These are phyloP conservation scores for Epichloe hybrida DNA, from an alignment of 2,329 filamentous ascomycete genomes.

Conservation along the genomic window DNA sequence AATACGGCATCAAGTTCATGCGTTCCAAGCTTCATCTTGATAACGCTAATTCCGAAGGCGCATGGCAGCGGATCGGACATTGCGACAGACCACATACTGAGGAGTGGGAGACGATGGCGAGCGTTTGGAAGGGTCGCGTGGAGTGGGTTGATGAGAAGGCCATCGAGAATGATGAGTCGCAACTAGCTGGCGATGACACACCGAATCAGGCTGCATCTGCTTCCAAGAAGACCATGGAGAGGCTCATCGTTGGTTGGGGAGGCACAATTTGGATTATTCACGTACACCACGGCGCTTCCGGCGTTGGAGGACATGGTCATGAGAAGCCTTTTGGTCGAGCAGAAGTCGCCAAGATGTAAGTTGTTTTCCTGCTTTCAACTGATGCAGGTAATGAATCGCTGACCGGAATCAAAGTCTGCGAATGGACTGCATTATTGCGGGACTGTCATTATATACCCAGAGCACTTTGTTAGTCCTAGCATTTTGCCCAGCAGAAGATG, in stretches of 20 bases:
- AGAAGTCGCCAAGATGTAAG: slow-evolving; percentile 86
- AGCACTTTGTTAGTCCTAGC: slow-evolving; percentile 83
- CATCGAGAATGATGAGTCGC: slow-evolving; percentile 56
- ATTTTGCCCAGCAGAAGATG: slow-evolving; percentile 64
- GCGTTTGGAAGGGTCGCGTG: slow-evolving; percentile 81
- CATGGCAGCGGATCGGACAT: slow-evolving; percentile 91
- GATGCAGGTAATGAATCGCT: background rate
- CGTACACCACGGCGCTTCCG: slow-evolving; percentile 63
- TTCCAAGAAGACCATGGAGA: slow-evolving; percentile 40
- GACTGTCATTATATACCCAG: slow-evolving; percentile 90
- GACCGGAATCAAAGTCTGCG: slow-evolving; percentile 48
- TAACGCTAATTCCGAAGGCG: slow-evolving; percentile 59
- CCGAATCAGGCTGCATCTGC: too few species aligned
- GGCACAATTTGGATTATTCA: slow-evolving; percentile 93
- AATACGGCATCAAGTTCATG: slow-evolving; percentile 97
- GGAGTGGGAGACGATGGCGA: slow-evolving; percentile 91
- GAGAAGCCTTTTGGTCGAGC: slow-evolving; percentile 65
- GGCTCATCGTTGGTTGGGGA: slow-evolving; percentile 88
- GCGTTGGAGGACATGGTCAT: slow-evolving; percentile 50
- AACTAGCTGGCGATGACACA: background rate
- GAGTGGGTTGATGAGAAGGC: slow-evolving; percentile 86
- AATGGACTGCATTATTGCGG: slow-evolving; percentile 96
- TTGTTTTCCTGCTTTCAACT: slow-evolving; percentile 10
- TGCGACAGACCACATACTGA: slow-evolving; percentile 76
- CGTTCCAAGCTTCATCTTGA: slow-evolving; percentile 74